Evolutionary conservation across 805 yeast genomes (phyloP), one percentile per base, ranked within the genome.

Genomic region (Barnettozyma populi): DNA sequence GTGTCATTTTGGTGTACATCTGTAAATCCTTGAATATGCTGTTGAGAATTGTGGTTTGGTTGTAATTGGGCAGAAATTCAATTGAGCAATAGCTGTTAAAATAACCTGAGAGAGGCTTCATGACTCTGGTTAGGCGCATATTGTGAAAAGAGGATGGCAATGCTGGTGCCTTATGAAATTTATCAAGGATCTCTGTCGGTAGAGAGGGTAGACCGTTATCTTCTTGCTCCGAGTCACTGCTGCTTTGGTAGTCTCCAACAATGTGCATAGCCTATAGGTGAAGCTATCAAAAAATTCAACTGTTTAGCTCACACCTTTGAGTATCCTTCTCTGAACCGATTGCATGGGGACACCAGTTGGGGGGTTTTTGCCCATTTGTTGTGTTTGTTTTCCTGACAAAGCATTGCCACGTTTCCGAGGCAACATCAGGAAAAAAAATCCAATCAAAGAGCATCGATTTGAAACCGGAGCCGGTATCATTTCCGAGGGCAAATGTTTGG

Each of bases 91-190:
- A 51, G 11, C 50, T 34, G 37, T 46, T 46, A 40, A 34, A 25
- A 34, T 44, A 34, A 2, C 47, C 48, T 10, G 48, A 19, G 9
- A 57, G 55, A 1, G 31, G 31, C 6, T 36, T 10, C 4, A 49
- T 42, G n/a, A 50, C 35, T 20, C 41, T 46, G 21, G 47, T 39
- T 25, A 52, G 45, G 7, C 39, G 50, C 55, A 56, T 55, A 19
- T 37, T 37, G 6, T 48, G 40, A 36, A 48, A 41, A 16, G 41
- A 43, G 21, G 37, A 18, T 13, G 46, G 45, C 20, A 47, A 19
- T 14, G 37, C 31, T 0, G 54, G 54, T 20, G 54, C 46, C 27
- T 37, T 51, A 10, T 51, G 50, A 29, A 41, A 51, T 37, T 51
- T 51, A 18, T 51, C 54, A 1, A 49, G 37, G 24, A 49, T 31